Percentiles rank a stretch among this genome's conserved stretches.
Conservation (phyloP, 2,329 filamentous ascomycete species). For the Fusarium sororula region DNA sequence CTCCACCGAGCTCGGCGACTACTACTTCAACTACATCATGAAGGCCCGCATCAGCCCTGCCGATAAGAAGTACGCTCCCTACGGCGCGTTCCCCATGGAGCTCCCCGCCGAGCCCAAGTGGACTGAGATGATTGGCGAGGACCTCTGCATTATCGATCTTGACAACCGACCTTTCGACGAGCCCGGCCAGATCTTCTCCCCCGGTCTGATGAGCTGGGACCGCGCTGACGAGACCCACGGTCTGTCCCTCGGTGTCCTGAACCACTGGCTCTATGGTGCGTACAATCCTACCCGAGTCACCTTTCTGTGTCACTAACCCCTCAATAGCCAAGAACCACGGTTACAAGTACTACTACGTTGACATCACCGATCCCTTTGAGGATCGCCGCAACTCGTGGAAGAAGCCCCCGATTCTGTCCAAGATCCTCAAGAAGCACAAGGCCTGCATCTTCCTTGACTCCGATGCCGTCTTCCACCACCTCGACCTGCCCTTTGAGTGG, state of each 20-base stretch:
- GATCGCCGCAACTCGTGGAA: constrained; percentile 58
- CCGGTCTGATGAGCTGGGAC: constrained; percentile 49
- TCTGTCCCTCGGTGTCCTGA: constrained; percentile 53
- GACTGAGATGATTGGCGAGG: constrained; percentile 47
- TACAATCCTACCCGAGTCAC: not conserved
- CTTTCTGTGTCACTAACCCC: constrained; percentile 27
- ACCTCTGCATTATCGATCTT: constrained; percentile 57
- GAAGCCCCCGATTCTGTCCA: constrained; percentile 54
- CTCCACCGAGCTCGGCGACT: constrained; percentile 42
- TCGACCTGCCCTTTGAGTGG: constrained; percentile 58
- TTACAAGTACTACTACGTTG: constrained; percentile 58
- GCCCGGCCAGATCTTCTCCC: constrained; percentile 49
- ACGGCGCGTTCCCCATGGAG: constrained; percentile 47
- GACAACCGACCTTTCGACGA: constrained; percentile 53
- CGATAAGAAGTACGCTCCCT: constrained; percentile 42
- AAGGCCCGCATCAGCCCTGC: constrained; percentile 42
- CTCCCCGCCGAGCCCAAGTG: constrained; percentile 45
- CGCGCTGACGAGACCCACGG: constrained; percentile 46
- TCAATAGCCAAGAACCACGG: constrained; percentile 54
- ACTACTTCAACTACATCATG: constrained; percentile 47
- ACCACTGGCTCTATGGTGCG: constrained; percentile 56
- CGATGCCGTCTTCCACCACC: constrained; percentile 55
- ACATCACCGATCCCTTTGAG: constrained; percentile 47
- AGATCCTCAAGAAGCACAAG: constrained; percentile 55
- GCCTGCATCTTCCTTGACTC: constrained; percentile 56